These are phyloP conservation scores for Penicillium coffeae DNA, from an alignment of 495 filamentous ascomycete species.

Conservation along the genomic window DNA sequence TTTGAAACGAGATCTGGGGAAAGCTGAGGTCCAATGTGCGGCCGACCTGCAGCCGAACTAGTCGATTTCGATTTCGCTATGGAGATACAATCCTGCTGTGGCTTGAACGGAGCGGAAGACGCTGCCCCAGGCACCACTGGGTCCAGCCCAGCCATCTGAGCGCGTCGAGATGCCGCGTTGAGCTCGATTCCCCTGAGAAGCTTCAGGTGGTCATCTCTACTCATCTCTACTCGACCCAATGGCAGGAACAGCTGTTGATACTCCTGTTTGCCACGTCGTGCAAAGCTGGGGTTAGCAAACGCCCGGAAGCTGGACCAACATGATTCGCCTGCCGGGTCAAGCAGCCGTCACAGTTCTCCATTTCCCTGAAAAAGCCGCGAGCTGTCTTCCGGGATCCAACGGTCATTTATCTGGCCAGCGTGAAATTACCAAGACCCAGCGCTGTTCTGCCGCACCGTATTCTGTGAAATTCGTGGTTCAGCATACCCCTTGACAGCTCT, in stretches of 20 bases:
- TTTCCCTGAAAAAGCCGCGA: not conserved
- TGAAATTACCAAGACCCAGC: slow-evolving; percentile 10
- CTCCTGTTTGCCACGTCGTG: not conserved
- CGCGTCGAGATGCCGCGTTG: not conserved
- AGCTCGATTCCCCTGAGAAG: too few species aligned
- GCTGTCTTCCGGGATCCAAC: not conserved
- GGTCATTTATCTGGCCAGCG: not conserved
- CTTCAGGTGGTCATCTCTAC: too few species aligned
- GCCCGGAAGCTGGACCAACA: not conserved
- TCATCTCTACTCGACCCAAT: too few species aligned
- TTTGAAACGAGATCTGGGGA: slow-evolving; percentile 19
- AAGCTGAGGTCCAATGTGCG: slow-evolving; percentile 13
- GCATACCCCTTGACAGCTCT: slow-evolving; percentile 8
- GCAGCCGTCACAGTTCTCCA: not conserved
- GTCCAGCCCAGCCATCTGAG: slow-evolving; percentile 1
- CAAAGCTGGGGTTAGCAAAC: not conserved
- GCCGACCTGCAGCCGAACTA: slow-evolving; percentile 14
- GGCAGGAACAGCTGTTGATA: not conserved
- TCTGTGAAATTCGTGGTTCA: slow-evolving; percentile 12
- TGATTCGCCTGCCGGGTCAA: slow-evolving; percentile 2
- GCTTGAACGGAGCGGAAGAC: slow-evolving; percentile 12
- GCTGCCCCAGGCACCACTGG: slow-evolving; percentile 10
- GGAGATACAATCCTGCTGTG: slow-evolving; percentile 17
- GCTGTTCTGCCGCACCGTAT: slow-evolving; percentile 9
- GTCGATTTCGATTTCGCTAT: slow-evolving; percentile 8